phyloP scores from a whole-genome alignment of 176 grass and related monocot species.

The Oryza glaberrima region DNA sequence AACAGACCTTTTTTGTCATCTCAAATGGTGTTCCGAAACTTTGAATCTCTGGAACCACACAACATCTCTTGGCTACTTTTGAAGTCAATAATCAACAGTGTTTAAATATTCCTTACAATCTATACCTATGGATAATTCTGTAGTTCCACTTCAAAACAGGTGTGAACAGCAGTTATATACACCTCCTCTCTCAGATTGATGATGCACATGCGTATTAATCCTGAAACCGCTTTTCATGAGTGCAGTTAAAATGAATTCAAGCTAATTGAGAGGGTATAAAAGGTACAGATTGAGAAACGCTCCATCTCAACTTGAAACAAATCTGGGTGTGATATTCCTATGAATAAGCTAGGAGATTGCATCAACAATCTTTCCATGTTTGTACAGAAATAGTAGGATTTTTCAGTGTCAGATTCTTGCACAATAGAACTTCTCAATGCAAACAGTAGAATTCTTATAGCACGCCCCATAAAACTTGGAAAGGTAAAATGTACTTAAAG shows the following conservation, averaged over 20 bases:
- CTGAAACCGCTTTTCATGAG: not conserved
- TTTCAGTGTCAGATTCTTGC: conserved; percentile 1
- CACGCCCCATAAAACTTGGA: not conserved
- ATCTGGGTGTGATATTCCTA: not conserved
- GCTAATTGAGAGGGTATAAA: not conserved
- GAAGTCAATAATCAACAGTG: not conserved
- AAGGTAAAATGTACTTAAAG: not conserved
- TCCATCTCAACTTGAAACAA: not conserved
- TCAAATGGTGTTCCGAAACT: not conserved
- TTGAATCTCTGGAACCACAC: not conserved
- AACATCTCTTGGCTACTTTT: not conserved
- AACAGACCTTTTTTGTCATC: not conserved
- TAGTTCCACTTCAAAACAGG: not conserved
- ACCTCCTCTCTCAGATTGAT: not conserved
- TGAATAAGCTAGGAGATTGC: no score
- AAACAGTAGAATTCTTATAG: not conserved
- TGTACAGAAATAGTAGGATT: conserved; percentile 1
- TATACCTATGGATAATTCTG: not conserved
- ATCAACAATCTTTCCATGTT: not conserved
- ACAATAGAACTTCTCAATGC: no score
- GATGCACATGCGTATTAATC: not conserved
- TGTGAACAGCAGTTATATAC: not conserved
- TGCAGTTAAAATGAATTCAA: not conserved
- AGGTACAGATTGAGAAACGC: not conserved
- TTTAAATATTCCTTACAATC: not conserved